Evolutionary conservation across 116 monocot species (phyloP).

Genomic region (Trichopus zeylanicus): DNA sequence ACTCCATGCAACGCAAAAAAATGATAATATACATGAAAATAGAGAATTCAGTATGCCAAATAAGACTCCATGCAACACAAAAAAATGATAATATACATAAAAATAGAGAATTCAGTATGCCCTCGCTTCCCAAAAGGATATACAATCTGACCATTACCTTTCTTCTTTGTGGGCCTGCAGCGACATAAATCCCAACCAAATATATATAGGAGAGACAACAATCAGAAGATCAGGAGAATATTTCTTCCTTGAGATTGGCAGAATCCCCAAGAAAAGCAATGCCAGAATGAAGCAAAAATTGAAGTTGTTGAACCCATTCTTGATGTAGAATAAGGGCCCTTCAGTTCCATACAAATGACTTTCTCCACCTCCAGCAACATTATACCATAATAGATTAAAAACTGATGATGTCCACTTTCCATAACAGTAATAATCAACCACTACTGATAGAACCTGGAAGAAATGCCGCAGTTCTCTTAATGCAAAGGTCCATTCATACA

Average conservation of each 20-base stretch:
- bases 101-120: too few relatives aligned
- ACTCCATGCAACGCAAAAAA: too few relatives aligned
- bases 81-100: too few relatives aligned
- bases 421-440: constrained; percentile 66
- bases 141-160: constrained; percentile 34
- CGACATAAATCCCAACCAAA: constrained; percentile 96
- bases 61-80: too few relatives aligned
- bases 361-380: constrained; percentile 86
- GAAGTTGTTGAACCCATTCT: constrained; percentile 96
- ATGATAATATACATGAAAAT: too few relatives aligned
- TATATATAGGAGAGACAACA: constrained; percentile 81
- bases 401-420: constrained; percentile 90
- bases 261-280: constrained; percentile 59
- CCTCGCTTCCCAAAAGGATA: background rate
- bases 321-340: constrained; percentile 60
- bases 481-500: background rate
- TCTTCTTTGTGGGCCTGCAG: constrained; percentile 98
- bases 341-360: constrained; percentile 98
- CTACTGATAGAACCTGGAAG: constrained; percentile 58
- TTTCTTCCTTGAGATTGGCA: constrained; percentile 70
- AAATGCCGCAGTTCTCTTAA: background rate
- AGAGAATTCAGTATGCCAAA: too few relatives aligned
- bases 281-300: constrained; percentile 84
- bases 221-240: constrained; percentile 64
- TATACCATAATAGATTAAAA: constrained; percentile 79